Conservation (phyloP, 768 basidiomycete genomes). For the Mrakia frigida region DNA sequence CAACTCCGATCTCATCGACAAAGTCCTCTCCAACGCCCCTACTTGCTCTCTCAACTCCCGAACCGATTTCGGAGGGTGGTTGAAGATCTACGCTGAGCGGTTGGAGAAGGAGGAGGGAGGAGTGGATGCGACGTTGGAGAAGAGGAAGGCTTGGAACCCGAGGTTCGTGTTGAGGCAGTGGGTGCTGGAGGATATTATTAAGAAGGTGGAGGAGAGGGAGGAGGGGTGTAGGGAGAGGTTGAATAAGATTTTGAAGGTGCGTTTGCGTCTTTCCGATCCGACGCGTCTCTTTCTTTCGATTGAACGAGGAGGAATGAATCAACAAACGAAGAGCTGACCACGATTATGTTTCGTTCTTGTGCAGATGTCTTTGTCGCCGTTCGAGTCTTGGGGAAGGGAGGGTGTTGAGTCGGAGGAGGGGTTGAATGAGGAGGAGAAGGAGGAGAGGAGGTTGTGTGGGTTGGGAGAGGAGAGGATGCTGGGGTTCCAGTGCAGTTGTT, state of each 20-base stretch:
- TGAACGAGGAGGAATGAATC: too few relatives aligned
- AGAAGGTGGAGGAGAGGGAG: conserved; percentile 54
- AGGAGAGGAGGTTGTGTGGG: conserved; percentile 28
- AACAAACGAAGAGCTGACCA: too few relatives aligned
- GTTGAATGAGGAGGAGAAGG: conserved; percentile 22
- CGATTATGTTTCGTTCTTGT: conserved; percentile 20
- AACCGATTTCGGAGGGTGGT: conserved; percentile 32
- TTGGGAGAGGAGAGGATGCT: conserved; percentile 23
- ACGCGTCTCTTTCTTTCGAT: neutral
- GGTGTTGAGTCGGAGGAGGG: conserved; percentile 9
- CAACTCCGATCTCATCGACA: conserved; percentile 30
- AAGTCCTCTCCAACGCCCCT: conserved; percentile 47
- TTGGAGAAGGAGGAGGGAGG: conserved; percentile 57
- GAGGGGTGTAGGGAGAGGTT: conserved; percentile 59
- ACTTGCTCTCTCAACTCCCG: neutral
- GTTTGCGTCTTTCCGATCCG: too few relatives aligned
- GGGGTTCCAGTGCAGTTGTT: conserved; percentile 30
- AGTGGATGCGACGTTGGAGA: conserved; percentile 30
- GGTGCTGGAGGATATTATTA: conserved; percentile 90
- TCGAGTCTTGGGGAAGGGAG: conserved; percentile 72
- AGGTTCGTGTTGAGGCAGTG: conserved; percentile 91
- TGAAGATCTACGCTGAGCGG: conserved; percentile 58
- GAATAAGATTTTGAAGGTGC: conserved; percentile 73
- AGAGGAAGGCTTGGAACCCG: conserved; percentile 58
- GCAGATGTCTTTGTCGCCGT: conserved; percentile 86